phyloP scores from a whole-genome alignment of 2,329 filamentous ascomycete species.

The Emergomyces africanus region DNA sequence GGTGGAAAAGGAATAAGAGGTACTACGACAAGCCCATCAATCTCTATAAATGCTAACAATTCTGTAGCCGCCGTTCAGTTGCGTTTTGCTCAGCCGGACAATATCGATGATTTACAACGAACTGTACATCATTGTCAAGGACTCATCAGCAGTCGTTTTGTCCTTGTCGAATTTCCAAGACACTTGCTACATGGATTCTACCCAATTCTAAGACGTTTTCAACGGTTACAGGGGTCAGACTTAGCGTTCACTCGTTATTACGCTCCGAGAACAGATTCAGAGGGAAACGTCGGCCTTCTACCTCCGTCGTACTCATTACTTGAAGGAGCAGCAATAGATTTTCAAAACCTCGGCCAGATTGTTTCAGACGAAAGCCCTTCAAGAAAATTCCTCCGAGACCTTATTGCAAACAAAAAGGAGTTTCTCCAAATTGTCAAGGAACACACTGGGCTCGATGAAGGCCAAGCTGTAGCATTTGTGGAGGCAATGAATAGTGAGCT shows the following conservation, averaged over 20 bases:
- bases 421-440: constrained; percentile 6
- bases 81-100: constrained; percentile 11
- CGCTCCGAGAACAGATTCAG: constrained; percentile 8
- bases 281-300: constrained; percentile 3
- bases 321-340: not conserved
- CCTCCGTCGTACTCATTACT: constrained; percentile 4
- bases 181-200: constrained; percentile 12
- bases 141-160: constrained; percentile 8
- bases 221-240: constrained; percentile 5
- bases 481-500: constrained; percentile 11
- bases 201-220: constrained; percentile 10
- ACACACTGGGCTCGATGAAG: constrained; percentile 13
- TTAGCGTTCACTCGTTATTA: constrained; percentile 13
- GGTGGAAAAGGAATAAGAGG: constrained; percentile 15
- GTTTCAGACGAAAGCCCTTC: not conserved
- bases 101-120: constrained; percentile 12
- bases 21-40: constrained; percentile 1
- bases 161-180: constrained; percentile 13
- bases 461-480: constrained; percentile 14
- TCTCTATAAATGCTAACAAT: not conserved
- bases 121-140: constrained; percentile 10
- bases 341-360: not conserved
- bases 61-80: constrained; percentile 11
- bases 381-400: not conserved
- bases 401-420: constrained; percentile 2